Conservation (phyloP, 495 filamentous ascomycete genomes). For the Xylaria sp. region DNA sequence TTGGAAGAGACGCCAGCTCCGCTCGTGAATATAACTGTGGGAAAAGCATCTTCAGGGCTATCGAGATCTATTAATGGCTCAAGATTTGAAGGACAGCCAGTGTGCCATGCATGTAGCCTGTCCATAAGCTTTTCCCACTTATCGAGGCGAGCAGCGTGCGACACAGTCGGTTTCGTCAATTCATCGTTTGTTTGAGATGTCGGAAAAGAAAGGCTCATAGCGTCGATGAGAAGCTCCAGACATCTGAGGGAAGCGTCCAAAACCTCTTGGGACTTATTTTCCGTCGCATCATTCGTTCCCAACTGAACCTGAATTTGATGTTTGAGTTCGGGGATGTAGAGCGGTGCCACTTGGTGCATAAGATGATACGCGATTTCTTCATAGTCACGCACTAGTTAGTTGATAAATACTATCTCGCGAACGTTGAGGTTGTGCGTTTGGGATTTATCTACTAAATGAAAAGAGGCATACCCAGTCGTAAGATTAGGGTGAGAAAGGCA, state of each 20-base stretch:
- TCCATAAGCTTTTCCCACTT: slow-evolving; percentile 14
- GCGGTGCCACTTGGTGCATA: slow-evolving; percentile 26
- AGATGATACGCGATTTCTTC: slow-evolving; percentile 32
- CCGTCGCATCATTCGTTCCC: background rate
- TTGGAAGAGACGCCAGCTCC: slow-evolving; percentile 50
- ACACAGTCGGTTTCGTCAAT: background rate
- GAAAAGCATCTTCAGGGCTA: slow-evolving; percentile 35
- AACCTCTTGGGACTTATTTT: slow-evolving; percentile 3
- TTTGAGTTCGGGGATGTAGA: slow-evolving; percentile 15
- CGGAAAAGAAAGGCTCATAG: slow-evolving; percentile 23
- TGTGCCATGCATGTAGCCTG: slow-evolving; percentile 23
- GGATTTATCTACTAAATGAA: background rate
- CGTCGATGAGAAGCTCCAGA: slow-evolving; percentile 26
- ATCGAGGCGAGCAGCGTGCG: background rate
- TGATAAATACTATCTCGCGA: background rate
- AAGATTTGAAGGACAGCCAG: slow-evolving; percentile 23
- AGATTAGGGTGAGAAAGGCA: slow-evolving; percentile 23
- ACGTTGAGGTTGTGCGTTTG: background rate
- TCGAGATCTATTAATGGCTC: slow-evolving; percentile 25
- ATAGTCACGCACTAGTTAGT: background rate
- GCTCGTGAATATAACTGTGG: slow-evolving; percentile 49
- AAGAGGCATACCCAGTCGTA: slow-evolving; percentile 28
- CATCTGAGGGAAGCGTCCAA: slow-evolving; percentile 23
- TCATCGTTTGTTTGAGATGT: background rate
- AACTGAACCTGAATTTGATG: slow-evolving; percentile 12